Base-by-base conservation (phyloP, 768 basidiomycete genomes). In the Amanita molliuscula region DNA sequence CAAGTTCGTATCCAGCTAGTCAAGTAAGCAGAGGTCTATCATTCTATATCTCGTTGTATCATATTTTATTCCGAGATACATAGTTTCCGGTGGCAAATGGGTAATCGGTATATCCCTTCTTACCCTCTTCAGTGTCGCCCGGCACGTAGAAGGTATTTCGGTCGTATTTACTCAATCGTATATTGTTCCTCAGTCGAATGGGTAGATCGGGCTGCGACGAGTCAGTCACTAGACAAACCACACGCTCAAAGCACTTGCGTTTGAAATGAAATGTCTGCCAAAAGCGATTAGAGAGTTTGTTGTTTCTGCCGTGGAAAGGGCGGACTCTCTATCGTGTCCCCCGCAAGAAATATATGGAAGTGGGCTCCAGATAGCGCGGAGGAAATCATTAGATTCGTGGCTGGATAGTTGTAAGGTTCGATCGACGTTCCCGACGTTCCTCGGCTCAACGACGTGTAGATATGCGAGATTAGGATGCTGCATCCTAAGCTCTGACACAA, bases 371-470 rank as follows among this genome's bases (percentile, higher is more conserved):
- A 76, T 69, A 2, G 64, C 52, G n/a, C 73, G 64, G 31, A 78
- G 43, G 53, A 75, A 73, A 44, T 75, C 70, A 44, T 71, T 77
- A 1, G 65, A 64, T 16, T 66, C 51, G 9, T 38, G 13, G 3
- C n/a, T 57, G 15, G 53, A 55, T 0, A 45, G 41, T 1, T 46
- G 53, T 8, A 49, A 16, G 0, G 48, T 54, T 2, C 52, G 43
- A 25, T 59, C 56, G 2, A 29, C 47, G 38, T 43, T 51, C 18
- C 58, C 55, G 6, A 56, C 25, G 9, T 62, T 49, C 3, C 66
- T 62, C 7, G 73, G 66, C 53, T 80, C 76, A 38, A 70, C 58
- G 16, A 72, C 54, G 53, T 81, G 79, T 4, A 82, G 53, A 61
- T 81, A 83, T 0, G 77, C 76, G 21, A 71, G 55, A 25, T 70